Evolutionary conservation across 208 protist species (phyloP), one percentile per base, ranked within the genome.

Genomic region (Trypanosoma lewisi): DNA sequence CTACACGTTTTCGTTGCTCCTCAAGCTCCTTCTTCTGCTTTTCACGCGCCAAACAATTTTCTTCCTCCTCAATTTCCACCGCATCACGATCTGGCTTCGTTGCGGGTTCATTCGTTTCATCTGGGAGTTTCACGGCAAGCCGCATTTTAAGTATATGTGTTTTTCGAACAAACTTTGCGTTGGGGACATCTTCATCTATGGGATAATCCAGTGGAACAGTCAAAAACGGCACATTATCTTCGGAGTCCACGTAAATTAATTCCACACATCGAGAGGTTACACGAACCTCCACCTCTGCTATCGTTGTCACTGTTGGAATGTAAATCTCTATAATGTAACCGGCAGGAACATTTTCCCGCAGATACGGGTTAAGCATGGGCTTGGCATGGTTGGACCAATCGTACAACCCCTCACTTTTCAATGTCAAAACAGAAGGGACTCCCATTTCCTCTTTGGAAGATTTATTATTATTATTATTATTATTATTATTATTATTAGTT

Each of bases 241-340:
- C 73, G 1, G 77, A 63, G 53, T 90, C 88, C 19, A 88, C 74
- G 69, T 85, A 85, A 56, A 68, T 78, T 55, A 83, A 80, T 50
- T 86, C 67, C 12, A 95, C 37, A 27, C 47, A 65, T 33, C 77
- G 80, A 11, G 68, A 44, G 19, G 54, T 71, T 7, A 93, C 21
- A 33, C 82, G 78, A 30, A 94, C 86, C 19, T 93, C 86, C 4
- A 95, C 83, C 63, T 96, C 91, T n/a, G 64, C 73, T 50, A 93
- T 88, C 12, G 83, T 77, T 19, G 76, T 62, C 23, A 95, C 68
- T 17, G 70, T 81, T n/a, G 91, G 91, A 23, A 96, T 72, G 63
- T 71, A 77, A 0, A 93, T 53, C 51, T 86, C 69, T 1, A 95
- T 65, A 27, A 48, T 9, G 64, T 90, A 89, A 27, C 21, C 9